Conservation (phyloP, 2,329 filamentous ascomycete genomes). For the Thermomyces lanuginosus region DNA sequence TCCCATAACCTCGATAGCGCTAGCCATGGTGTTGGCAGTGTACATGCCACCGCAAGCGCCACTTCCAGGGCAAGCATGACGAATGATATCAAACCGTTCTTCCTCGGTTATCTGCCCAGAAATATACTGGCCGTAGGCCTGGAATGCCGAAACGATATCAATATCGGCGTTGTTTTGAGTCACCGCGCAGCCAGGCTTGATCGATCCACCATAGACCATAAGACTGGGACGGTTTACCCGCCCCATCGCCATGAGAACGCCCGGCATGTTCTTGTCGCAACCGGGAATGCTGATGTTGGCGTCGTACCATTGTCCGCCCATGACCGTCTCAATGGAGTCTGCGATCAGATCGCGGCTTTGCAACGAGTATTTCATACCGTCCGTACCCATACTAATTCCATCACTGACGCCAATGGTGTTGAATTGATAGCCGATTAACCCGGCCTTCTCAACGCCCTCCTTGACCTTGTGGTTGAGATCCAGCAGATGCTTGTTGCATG, state of each 20-base stretch:
- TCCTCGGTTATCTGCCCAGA: slow-evolving; percentile 81
- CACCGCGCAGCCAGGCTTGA: slow-evolving; percentile 72
- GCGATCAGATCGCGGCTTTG: slow-evolving; percentile 95
- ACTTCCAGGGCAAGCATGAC: slow-evolving; percentile 70
- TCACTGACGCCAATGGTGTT: slow-evolving; percentile 98
- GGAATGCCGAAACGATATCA: slow-evolving; percentile 95
- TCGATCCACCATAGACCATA: slow-evolving; percentile 96
- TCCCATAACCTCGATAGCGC: slow-evolving; percentile 54
- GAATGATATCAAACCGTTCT: slow-evolving; percentile 84
- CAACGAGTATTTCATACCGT: slow-evolving; percentile 87
- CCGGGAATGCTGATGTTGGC: slow-evolving; percentile 92
- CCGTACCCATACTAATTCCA: slow-evolving; percentile 95
- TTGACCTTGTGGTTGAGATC: slow-evolving; percentile 69
- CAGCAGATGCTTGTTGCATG: slow-evolving; percentile 97
- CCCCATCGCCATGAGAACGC: slow-evolving; percentile 83
- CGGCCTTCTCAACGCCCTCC: slow-evolving; percentile 55
- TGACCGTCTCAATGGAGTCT: slow-evolving; percentile 96
- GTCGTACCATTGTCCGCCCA: slow-evolving; percentile 98
- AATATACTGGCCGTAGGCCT: slow-evolving; percentile 91
- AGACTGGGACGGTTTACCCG: slow-evolving; percentile 83
- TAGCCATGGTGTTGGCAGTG: slow-evolving; percentile 63
- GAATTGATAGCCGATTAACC: slow-evolving; percentile 87
- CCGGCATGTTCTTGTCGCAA: slow-evolving; percentile 99
- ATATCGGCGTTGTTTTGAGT: slow-evolving; percentile 58
- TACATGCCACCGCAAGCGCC: slow-evolving; percentile 82